Evolutionary conservation across 2,329 filamentous ascomycete species (phyloP), one percentile per base, ranked within the genome.

Genomic region (Fusarium globosum): DNA sequence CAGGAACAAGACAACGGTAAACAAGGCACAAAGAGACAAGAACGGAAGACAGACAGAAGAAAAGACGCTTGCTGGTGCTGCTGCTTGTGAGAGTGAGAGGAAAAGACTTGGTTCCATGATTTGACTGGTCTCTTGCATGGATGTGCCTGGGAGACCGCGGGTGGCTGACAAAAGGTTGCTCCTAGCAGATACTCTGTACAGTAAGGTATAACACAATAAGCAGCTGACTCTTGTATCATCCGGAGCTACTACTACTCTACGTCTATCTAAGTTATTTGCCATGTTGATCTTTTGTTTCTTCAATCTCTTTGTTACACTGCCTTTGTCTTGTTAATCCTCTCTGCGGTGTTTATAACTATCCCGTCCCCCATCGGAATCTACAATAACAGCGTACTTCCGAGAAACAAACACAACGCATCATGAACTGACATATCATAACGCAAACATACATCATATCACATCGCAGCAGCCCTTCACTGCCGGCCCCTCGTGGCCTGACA

Each of bases 401-500:
- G 4, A 45, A 51, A 53, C 49, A 53, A 42, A 16, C 38, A 42
- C 28, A 53, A 46, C 48, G 61, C n/a, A 36, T 28, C 35, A 36
- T 59, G 35, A 26, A 28, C 35, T 45, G 39, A 41, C 21, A 62
- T 45, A 43, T 57, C 48, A 45, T 21, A 61, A 46, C 28, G n/a
- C 49, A 48, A 68, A 38, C 56, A 42, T 20, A 58, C 42, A 43
- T 35, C 43, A 65, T 53, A 66, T 43, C 49, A 43, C 41, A 58
- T 28, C 30, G 33, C 41, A 53, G 43, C 64, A 68, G 55, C 65
- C 65, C 52, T 57, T 58, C 41, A 68, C 64, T 71, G 55, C 72
- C 61, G 61, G 61, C 77, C 78, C 72, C 69, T 76, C 60, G 71
- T 77, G 68, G 78, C 71, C 75, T 80, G 79, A 81, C 80, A 81